phyloP scores from a whole-genome alignment of 768 basidiomycete species.

The Dictyophora rubrovolvata region DNA sequence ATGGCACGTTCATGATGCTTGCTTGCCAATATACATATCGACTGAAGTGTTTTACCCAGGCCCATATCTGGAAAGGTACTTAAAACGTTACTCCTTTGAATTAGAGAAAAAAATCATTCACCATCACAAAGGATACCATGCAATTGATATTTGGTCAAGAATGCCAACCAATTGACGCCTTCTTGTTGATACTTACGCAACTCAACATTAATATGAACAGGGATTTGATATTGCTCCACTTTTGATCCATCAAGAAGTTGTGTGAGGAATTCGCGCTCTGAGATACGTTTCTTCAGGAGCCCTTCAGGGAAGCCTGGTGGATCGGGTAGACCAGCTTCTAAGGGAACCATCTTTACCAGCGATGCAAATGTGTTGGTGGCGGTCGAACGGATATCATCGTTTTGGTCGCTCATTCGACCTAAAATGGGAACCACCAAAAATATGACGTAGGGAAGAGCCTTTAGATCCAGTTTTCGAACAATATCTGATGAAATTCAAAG shows the following conservation, averaged over 20 bases:
- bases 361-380: slow-evolving; percentile 98
- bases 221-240: slow-evolving; percentile 82
- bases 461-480: slow-evolving; percentile 84
- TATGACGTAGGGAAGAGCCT: slow-evolving; percentile 91
- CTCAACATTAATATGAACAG: slow-evolving; percentile 84
- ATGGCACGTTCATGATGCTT: slow-evolving; percentile 83
- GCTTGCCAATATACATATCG: slow-evolving; percentile 91
- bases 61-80: slow-evolving; percentile 73
- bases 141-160: slow-evolving; percentile 93
- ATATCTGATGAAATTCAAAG: slow-evolving; percentile 51
- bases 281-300: slow-evolving; percentile 72
- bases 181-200: slow-evolving; percentile 97
- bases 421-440: slow-evolving; percentile 95
- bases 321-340: slow-evolving; percentile 96
- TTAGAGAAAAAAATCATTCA: slow-evolving; percentile 24
- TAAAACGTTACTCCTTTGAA: slow-evolving; percentile 1
- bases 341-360: slow-evolving; percentile 94
- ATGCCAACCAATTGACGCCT: slow-evolving; percentile 97
- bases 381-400: slow-evolving; percentile 84
- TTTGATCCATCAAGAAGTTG: slow-evolving; percentile 94
- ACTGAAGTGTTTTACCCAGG: slow-evolving; percentile 94
- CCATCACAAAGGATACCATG: slow-evolving; percentile 98
- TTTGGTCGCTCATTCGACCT: slow-evolving; percentile 92
- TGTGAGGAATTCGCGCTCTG: slow-evolving; percentile 82
- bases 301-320: slow-evolving; percentile 88